These are phyloP conservation scores for Phytophthora macrochlamydospora DNA, from an alignment of 352 stramenopile species.

Conservation along the genomic window DNA sequence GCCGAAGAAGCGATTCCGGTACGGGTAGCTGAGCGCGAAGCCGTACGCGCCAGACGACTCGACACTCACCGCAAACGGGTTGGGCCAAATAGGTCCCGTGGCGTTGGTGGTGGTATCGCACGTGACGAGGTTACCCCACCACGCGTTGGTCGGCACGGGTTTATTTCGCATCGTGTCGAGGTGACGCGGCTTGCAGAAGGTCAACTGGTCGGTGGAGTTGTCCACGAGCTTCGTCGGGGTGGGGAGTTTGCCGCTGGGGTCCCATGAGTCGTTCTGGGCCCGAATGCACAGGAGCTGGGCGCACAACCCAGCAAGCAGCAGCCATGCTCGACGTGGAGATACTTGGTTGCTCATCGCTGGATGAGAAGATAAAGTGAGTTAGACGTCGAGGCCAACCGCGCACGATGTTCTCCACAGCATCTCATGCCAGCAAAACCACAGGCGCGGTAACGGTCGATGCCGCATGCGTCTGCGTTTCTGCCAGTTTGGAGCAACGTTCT, in stretches of 20 bases:
- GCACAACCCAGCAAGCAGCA: slow-evolving; percentile 25
- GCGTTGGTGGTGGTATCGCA: slow-evolving; percentile 55
- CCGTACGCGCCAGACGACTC: slow-evolving; percentile 46
- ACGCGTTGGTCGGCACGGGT: slow-evolving; percentile 77
- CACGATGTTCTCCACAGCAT: too few species aligned
- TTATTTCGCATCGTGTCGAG: slow-evolving; percentile 44
- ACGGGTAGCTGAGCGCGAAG: slow-evolving; percentile 69
- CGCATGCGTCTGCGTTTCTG: too few species aligned
- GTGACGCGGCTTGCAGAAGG: slow-evolving; percentile 64
- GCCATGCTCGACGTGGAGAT: slow-evolving; percentile 8
- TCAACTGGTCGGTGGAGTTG: slow-evolving; percentile 39
- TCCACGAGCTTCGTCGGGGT: slow-evolving; percentile 41
- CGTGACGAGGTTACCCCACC: slow-evolving; percentile 85
- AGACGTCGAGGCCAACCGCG: too few species aligned
- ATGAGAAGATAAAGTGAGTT: slow-evolving; percentile 26
- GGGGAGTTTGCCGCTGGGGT: slow-evolving; percentile 38
- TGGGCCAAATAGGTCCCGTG: slow-evolving; percentile 65
- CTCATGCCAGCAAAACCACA: background rate
- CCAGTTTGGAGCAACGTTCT: background rate
- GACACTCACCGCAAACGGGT: slow-evolving; percentile 68
- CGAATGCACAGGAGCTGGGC: slow-evolving; percentile 22
- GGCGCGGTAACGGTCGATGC: too few species aligned
- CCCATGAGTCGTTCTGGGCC: slow-evolving; percentile 52
- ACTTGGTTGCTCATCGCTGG: slow-evolving; percentile 26
- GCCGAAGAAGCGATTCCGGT: slow-evolving; percentile 71